phyloP scores from a whole-genome alignment of 164 flowering plant species.

The Amborella trichopoda region DNA sequence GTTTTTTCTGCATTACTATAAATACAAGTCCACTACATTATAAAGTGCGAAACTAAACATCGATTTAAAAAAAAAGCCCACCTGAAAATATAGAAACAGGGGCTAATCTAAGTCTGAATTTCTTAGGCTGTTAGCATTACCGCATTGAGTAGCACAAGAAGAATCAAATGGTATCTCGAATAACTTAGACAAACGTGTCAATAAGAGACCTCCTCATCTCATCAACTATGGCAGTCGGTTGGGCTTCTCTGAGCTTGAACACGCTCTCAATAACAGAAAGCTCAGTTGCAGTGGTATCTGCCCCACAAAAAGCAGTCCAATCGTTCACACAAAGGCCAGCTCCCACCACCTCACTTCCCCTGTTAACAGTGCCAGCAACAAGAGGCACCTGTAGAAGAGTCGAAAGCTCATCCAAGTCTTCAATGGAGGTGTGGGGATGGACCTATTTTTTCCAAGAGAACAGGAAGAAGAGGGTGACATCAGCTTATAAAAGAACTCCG shows the following conservation, averaged over 20 bases:
- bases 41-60: too few species aligned
- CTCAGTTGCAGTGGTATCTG: conserved; percentile 94
- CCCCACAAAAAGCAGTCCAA: conserved; percentile 93
- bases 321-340: conserved; percentile 84
- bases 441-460: too few species aligned
- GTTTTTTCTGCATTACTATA: too few species aligned
- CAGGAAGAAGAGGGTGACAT: too few species aligned
- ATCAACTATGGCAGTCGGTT: conserved; percentile 65
- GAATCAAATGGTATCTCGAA: too few species aligned
- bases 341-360: conserved; percentile 83
- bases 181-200: conserved; percentile 41
- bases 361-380: conserved; percentile 89
- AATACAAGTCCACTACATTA: too few species aligned
- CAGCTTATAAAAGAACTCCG: too few species aligned
- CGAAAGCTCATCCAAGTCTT: conserved; percentile 89
- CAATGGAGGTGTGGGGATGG: conserved; percentile 90
- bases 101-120: too few species aligned
- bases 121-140: too few species aligned
- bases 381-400: conserved; percentile 94
- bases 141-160: too few species aligned
- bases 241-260: conserved; percentile 84
- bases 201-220: conserved; percentile 91
- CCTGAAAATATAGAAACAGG: too few species aligned
- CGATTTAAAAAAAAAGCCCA: too few species aligned
- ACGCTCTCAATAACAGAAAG: conserved; percentile 85